A percentile compares a stretch with the other conserved stretches of the same genome.
Evolutionary conservation across 1,284 basidiomycete species (phyloP).

Genomic region (Ustilago curta): DNA sequence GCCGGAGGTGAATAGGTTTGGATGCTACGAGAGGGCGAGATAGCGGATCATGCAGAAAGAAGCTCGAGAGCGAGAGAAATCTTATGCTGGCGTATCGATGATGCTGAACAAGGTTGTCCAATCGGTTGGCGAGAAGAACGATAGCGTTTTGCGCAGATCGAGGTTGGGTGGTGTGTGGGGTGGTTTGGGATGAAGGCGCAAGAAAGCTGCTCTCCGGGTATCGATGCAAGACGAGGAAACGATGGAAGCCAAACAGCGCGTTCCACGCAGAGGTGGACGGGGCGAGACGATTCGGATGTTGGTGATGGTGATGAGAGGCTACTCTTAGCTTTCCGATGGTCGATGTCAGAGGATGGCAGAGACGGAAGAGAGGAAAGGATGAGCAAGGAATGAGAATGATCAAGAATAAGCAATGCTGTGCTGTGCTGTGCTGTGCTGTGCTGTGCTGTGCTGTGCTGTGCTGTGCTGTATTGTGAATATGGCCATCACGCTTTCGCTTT

Average conservation of each 20-base stretch:
- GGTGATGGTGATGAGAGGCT: background rate
- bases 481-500: background rate
- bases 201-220: conserved; percentile 7
- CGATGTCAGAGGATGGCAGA: background rate
- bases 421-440: conserved; percentile 1
- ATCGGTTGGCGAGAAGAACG: background rate
- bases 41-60: background rate
- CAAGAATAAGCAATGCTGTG: background rate
- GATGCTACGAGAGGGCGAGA: background rate
- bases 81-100: conserved; percentile 2
- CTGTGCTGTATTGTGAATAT: background rate
- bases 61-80: background rate
- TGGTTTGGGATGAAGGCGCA: background rate
- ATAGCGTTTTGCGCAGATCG: background rate
- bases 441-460: background rate
- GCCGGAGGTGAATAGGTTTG: background rate
- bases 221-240: conserved; percentile 8
- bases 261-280: background rate
- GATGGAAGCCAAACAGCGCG: background rate
- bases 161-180: background rate
- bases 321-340: background rate
- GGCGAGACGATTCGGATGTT: background rate
- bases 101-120: conserved; percentile 7
- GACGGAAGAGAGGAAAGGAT: background rate
- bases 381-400: background rate